phyloP scores from a whole-genome alignment of 768 basidiomycete species.

The Atractiella rhizophila region DNA sequence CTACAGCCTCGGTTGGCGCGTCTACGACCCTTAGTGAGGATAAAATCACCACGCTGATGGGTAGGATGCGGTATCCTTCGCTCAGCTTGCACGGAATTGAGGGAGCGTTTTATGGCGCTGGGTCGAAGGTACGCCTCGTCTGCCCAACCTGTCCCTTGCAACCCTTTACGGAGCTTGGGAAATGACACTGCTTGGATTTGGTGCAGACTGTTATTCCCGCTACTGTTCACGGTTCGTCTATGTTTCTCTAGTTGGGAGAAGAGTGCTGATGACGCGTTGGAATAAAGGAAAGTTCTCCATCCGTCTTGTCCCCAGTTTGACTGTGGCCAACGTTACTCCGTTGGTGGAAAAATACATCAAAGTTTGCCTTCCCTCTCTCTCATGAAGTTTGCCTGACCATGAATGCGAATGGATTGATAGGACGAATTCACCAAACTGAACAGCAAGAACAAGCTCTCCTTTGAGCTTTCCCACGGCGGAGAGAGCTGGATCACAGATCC shows the following conservation, averaged over 20 bases:
- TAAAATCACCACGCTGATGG: constrained; percentile 63
- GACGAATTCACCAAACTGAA: constrained; percentile 61
- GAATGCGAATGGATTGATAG: not conserved
- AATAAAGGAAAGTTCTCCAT: constrained; percentile 74
- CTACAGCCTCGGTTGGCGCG: constrained; percentile 44
- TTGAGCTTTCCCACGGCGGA: constrained; percentile 54
- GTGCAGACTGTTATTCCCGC: constrained; percentile 94
- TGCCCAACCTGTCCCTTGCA: not conserved
- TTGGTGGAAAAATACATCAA: constrained; percentile 45
- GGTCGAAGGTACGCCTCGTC: constrained; percentile 35
- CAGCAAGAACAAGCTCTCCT: constrained; percentile 50
- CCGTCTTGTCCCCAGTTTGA: constrained; percentile 70
- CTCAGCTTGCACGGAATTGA: constrained; percentile 87
- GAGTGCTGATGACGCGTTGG: not conserved
- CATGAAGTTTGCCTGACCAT: not conserved
- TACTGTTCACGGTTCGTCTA: constrained; percentile 27
- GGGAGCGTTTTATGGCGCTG: constrained; percentile 64
- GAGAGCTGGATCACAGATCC: constrained; percentile 49
- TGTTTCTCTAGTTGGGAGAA: too few species aligned
- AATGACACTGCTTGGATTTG: constrained; percentile 11
- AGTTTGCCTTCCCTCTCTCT: not conserved
- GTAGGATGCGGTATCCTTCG: constrained; percentile 49
- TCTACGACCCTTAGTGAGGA: constrained; percentile 46
- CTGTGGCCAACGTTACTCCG: constrained; percentile 43
- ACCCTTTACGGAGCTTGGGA: constrained; percentile 11